Base-by-base conservation (phyloP, 2,329 filamentous ascomycete genomes). In the Paecilomyces fulvus region DNA sequence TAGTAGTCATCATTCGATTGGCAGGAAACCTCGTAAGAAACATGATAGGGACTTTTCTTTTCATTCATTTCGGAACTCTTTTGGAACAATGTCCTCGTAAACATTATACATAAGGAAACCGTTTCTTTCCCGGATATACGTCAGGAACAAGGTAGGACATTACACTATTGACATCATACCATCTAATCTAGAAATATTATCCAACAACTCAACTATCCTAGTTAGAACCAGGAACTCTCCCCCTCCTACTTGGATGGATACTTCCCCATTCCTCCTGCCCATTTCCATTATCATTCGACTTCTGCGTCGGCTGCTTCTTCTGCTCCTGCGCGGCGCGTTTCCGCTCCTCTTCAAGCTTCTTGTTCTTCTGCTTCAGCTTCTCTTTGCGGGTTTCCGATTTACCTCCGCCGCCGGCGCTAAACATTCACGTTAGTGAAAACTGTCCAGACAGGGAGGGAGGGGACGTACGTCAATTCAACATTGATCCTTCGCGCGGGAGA, bases 401-500 rank as follows among this genome's bases (percentile, higher is more conserved):
- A 59, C 92, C 92, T 46, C 92, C 92, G 53, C 81, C 81, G 37
- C 92, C 92, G 58, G 89, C 92, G 63, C 87, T 90, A 61, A 2
- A 31, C 28, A 25, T 25, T 28, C 25, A 43, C 7, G 53, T 17
- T 56, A 60, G 58, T 58, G 60, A 58, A 51, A 58, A 51, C 58
- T 61, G 51, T 59, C 37, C 43, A 54, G 28, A n/a, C n/a, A n/a
- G n/a, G n/a, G n/a, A n/a, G n/a, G n/a, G n/a, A n/a, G n/a, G n/a
- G n/a, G n/a, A n/a, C n/a, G n/a, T 73, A 90, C 82, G 91, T 96
- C 63, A 97, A 75, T 75, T 96, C 92, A 25, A 96, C 89, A 69
- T 96, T 96, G 66, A 97, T 95, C 74, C 86, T 88, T 64, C 92
- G 80, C 53, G 85, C 76, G 1, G 74, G 72, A 30, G 72, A 77